Percentiles rank a stretch among this genome's conserved stretches.
These are phyloP conservation scores for Colletotrichum endophyticum DNA, from an alignment of 2,329 filamentous ascomycete species.

Conservation along the genomic window DNA sequence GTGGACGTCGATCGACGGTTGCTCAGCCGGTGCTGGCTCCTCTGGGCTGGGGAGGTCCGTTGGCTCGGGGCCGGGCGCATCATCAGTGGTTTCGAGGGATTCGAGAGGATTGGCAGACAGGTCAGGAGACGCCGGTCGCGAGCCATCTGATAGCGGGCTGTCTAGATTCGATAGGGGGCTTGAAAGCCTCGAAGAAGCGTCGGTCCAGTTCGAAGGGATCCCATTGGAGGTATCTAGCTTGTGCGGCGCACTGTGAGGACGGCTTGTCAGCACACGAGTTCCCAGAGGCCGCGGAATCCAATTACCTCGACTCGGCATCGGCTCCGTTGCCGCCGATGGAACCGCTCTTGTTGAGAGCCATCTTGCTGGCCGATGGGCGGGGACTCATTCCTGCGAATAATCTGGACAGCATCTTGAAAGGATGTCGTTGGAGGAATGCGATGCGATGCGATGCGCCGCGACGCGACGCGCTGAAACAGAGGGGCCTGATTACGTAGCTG, in stretches of 20 bases:
- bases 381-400: background rate
- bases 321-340: background rate
- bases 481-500: background rate
- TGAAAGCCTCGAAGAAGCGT: background rate
- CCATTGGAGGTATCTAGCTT: background rate
- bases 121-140: background rate
- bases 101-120: background rate
- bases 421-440: background rate
- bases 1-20: background rate
- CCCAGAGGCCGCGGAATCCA: background rate
- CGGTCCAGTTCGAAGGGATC: background rate
- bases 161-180: background rate
- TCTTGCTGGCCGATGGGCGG: background rate
- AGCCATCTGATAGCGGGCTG: background rate
- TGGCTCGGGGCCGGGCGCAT: background rate
- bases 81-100: background rate
- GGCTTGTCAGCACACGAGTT: background rate
- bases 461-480: background rate
- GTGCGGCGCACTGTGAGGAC: background rate
- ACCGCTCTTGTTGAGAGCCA: background rate
- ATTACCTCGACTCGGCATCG: background rate
- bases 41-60: background rate
- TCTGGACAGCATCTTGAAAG: background rate
- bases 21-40: background rate
- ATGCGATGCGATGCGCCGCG: background rate